Evolutionary conservation across 768 basidiomycete genomes (phyloP).

Genomic region (Leccinellum luteum): DNA sequence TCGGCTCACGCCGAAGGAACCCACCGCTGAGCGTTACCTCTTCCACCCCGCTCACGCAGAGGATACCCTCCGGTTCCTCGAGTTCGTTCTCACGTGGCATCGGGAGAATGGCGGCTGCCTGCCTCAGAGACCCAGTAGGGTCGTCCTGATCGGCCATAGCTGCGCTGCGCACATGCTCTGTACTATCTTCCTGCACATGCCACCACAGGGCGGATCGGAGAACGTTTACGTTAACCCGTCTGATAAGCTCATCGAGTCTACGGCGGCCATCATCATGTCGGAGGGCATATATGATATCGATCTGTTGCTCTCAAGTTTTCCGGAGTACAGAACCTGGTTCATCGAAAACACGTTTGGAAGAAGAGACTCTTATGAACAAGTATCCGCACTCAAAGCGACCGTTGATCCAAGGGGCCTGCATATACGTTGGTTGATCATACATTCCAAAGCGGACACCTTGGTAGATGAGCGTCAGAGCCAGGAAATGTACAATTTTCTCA

Average conservation of each 20-base stretch:
- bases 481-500: constrained; percentile 56
- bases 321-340: constrained; percentile 68
- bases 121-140: constrained; percentile 37
- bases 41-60: constrained; percentile 70
- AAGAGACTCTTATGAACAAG: constrained; percentile 44
- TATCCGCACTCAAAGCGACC: constrained; percentile 44
- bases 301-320: constrained; percentile 59
- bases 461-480: constrained; percentile 63
- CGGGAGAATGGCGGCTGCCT: constrained; percentile 10
- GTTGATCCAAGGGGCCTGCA: constrained; percentile 34
- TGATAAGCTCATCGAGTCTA: constrained; percentile 38
- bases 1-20: constrained; percentile 54
- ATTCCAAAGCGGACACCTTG: constrained; percentile 70
- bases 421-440: constrained; percentile 68
- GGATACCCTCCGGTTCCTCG: constrained; percentile 62
- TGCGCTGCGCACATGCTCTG: constrained; percentile 80
- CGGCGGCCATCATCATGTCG: constrained; percentile 59
- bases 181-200: constrained; percentile 60
- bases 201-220: constrained; percentile 13
- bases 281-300: constrained; percentile 82
- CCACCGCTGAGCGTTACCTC: constrained; percentile 37
- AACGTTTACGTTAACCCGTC: constrained; percentile 45
- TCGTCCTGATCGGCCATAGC: constrained; percentile 76
- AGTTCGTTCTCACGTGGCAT: constrained; percentile 51
- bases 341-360: constrained; percentile 61